These are phyloP conservation scores for Furcasterigmium sp. DNA, from an alignment of 2,329 filamentous ascomycete genomes.

Conservation along the genomic window DNA sequence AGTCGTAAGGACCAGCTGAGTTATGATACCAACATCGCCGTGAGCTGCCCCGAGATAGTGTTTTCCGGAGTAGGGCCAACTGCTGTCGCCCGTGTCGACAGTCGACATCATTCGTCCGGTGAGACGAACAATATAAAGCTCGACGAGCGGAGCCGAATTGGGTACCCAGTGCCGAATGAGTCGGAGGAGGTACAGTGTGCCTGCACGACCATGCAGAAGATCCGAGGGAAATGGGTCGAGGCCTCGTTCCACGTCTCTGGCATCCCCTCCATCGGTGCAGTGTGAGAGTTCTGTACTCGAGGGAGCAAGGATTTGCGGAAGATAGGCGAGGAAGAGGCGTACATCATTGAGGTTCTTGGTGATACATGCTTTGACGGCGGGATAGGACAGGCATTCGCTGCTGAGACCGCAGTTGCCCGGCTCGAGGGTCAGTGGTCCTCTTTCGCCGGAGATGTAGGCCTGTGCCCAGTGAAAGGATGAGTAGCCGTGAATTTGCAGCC, in stretches of 20 bases:
- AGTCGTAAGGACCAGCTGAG: slow-evolving; percentile 59
- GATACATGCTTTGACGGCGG: slow-evolving; percentile 39
- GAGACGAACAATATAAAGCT: slow-evolving; percentile 50
- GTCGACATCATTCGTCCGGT: slow-evolving; percentile 54
- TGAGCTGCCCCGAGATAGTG: slow-evolving; percentile 62
- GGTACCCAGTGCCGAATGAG: slow-evolving; percentile 54
- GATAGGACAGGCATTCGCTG: slow-evolving; percentile 40
- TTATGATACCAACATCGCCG: slow-evolving; percentile 64
- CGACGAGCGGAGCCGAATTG: slow-evolving; percentile 39
- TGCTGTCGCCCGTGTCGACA: slow-evolving; percentile 29
- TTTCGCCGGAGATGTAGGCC: slow-evolving; percentile 37
- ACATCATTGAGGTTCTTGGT: slow-evolving; percentile 31
- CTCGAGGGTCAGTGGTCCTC: slow-evolving; percentile 27
- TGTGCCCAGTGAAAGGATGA: slow-evolving; percentile 38
- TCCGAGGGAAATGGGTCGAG: slow-evolving; percentile 47
- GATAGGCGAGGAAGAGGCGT: slow-evolving; percentile 31
- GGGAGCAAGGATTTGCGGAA: slow-evolving; percentile 24
- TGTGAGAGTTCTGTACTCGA: neutral
- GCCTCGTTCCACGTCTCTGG: neutral
- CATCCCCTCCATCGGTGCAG: neutral
- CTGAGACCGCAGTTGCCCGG: slow-evolving; percentile 41
- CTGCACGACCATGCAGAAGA: slow-evolving; percentile 62
- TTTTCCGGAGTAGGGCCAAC: slow-evolving; percentile 61
- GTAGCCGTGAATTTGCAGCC: slow-evolving; percentile 35
- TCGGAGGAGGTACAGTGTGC: slow-evolving; percentile 62